phyloP scores from a whole-genome alignment of 192 early-diverging fungal species.

The Backusella sp. region DNA sequence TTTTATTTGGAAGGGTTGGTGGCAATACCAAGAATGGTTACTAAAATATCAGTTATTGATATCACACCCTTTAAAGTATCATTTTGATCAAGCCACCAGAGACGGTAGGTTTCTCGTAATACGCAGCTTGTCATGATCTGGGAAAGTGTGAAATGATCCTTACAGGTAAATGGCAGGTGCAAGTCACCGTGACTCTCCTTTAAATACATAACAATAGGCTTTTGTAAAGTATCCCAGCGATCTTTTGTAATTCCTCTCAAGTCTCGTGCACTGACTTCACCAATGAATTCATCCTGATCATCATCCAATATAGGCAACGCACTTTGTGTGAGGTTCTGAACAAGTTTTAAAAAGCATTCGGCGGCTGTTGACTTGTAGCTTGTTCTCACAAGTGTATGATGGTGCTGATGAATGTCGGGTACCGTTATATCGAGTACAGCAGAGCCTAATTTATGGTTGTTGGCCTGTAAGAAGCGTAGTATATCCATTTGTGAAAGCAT shows the following conservation, averaged over 20 bases:
- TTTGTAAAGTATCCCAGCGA: slow-evolving; percentile 53
- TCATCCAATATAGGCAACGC: slow-evolving; percentile 65
- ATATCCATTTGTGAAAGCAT: slow-evolving; percentile 56
- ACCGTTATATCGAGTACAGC: slow-evolving; percentile 40
- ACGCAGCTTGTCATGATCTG: slow-evolving; percentile 55
- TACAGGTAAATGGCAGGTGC: slow-evolving; percentile 46
- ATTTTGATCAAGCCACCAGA: slow-evolving; percentile 64
- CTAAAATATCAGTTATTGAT: slow-evolving; percentile 66
- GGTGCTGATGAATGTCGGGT: background rate
- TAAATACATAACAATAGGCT: slow-evolving; percentile 66
- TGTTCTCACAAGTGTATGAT: slow-evolving; percentile 23
- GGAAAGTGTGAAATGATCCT: slow-evolving; percentile 47
- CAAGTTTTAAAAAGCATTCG: slow-evolving; percentile 42
- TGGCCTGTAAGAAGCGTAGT: slow-evolving; percentile 44
- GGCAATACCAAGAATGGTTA: slow-evolving; percentile 40
- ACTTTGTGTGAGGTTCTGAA: slow-evolving; percentile 40
- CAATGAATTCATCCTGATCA: slow-evolving; percentile 55
- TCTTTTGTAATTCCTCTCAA: slow-evolving; percentile 66
- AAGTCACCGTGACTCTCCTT: slow-evolving; percentile 48
- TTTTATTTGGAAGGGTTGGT: background rate
- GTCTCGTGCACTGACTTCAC: slow-evolving; percentile 72
- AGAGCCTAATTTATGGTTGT: slow-evolving; percentile 52
- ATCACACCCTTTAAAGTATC: slow-evolving; percentile 63
- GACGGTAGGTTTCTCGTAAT: slow-evolving; percentile 50
- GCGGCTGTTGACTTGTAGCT: slow-evolving; percentile 44